Conservation (phyloP, 2,329 filamentous ascomycete species). For the Penicillium sumatraense region DNA sequence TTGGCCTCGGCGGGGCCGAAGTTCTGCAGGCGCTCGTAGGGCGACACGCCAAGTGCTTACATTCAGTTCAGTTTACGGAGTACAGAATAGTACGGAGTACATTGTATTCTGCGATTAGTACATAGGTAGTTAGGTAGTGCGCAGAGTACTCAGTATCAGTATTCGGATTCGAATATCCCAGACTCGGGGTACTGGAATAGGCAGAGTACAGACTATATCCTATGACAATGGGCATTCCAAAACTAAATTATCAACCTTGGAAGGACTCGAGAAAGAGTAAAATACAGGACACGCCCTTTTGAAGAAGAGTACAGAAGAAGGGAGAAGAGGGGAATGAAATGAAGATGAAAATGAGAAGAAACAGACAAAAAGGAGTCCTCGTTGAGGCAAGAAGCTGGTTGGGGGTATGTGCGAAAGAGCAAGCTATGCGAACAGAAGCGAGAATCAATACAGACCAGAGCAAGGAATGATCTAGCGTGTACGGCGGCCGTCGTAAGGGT, state of each 20-base stretch:
- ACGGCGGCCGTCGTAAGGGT: constrained; percentile 26
- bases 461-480: constrained; percentile 22
- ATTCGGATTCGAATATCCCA: too few species aligned
- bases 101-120: too few species aligned
- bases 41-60: constrained; percentile 5
- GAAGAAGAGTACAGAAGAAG: constrained; percentile 12
- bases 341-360: constrained; percentile 8
- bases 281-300: constrained; percentile 10
- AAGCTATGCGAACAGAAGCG: constrained; percentile 29
- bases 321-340: constrained; percentile 8
- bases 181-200: neutral
- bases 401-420: constrained; percentile 32
- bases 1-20: neutral
- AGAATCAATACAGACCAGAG: neutral
- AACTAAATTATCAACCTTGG: neutral
- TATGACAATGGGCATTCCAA: neutral
- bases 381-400: constrained; percentile 19
- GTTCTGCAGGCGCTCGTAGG: neutral
- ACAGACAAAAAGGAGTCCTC: constrained; percentile 16
- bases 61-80: too few species aligned
- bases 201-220: too few species aligned
- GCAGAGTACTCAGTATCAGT: too few species aligned
- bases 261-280: neutral
- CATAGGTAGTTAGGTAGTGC: too few species aligned
- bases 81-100: too few species aligned